These are phyloP conservation scores for Naematelia encephala DNA, from an alignment of 768 basidiomycete genomes.

Conservation along the genomic window DNA sequence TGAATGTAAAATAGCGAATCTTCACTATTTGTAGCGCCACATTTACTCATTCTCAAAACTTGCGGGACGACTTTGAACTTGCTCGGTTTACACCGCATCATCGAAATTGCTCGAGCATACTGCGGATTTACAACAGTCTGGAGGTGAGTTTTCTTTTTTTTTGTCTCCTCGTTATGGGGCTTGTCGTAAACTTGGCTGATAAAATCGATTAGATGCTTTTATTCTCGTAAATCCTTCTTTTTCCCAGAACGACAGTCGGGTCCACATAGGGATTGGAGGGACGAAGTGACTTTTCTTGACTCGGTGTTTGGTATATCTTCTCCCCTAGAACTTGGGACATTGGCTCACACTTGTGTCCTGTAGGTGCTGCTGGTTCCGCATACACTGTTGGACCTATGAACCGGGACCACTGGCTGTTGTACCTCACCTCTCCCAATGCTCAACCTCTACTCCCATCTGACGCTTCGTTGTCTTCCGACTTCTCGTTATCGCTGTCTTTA, in stretches of 20 bases:
- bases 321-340: neutral
- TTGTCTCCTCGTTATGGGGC: neutral
- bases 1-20: conserved; percentile 68
- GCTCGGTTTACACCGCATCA: conserved; percentile 86
- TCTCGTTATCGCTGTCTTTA: conserved; percentile 17
- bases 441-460: conserved; percentile 45
- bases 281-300: conserved; percentile 89
- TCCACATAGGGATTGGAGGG: conserved; percentile 88
- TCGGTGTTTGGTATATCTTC: conserved; percentile 67
- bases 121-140: conserved; percentile 61
- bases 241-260: conserved; percentile 93
- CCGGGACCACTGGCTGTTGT: conserved; percentile 97
- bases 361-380: conserved; percentile 63
- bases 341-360: neutral
- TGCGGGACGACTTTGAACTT: conserved; percentile 98
- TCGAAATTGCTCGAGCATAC: conserved; percentile 70
- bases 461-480: conserved; percentile 14
- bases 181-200: neutral
- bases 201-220: conserved; percentile 63
- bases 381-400: conserved; percentile 98
- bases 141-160: conserved; percentile 52
- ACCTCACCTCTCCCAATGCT: conserved; percentile 68
- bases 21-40: conserved; percentile 88
- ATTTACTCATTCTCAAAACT: conserved; percentile 95
- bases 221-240: conserved; percentile 98